A percentile compares a stretch with the other conserved stretches of the same genome.
phyloP scores from a whole-genome alignment of 108 stramenopile species.

The Pseudonitzschia multiseries region DNA sequence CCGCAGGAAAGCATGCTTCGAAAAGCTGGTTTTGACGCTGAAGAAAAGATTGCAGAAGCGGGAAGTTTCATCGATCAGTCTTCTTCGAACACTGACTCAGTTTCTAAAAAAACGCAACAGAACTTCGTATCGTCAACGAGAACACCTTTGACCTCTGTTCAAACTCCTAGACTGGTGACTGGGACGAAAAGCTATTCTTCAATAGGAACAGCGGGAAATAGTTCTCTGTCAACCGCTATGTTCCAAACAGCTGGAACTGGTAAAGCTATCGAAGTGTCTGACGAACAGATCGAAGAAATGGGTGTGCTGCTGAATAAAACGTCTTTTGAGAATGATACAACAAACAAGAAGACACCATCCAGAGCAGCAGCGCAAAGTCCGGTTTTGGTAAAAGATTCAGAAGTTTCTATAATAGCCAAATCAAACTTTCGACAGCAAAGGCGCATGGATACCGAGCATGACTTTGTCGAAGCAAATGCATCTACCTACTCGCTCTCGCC shows the following conservation, averaged over 20 bases:
- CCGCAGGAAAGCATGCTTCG: slow-evolving; percentile 24
- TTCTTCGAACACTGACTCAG: neutral
- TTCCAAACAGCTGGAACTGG: slow-evolving; percentile 41
- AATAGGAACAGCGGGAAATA: neutral
- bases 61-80: slow-evolving; percentile 7
- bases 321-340: neutral
- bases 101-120: neutral
- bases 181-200: slow-evolving; percentile 15
- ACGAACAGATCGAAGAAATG: slow-evolving; percentile 32
- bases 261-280: slow-evolving; percentile 21
- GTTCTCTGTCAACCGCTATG: neutral
- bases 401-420: neutral
- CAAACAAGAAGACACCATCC: neutral
- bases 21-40: too few species aligned
- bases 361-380: neutral
- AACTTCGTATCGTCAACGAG: neutral
- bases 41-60: slow-evolving; percentile 29
- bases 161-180: slow-evolving; percentile 13
- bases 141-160: neutral
- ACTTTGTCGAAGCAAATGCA: neutral
- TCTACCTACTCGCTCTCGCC: neutral
- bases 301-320: slow-evolving; percentile 11
- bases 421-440: neutral
- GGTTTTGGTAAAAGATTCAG: neutral
- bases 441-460: neutral